Evolutionary conservation across 2,329 filamentous ascomycete genomes (phyloP).

Genomic region (Aureobasidium sp.): DNA sequence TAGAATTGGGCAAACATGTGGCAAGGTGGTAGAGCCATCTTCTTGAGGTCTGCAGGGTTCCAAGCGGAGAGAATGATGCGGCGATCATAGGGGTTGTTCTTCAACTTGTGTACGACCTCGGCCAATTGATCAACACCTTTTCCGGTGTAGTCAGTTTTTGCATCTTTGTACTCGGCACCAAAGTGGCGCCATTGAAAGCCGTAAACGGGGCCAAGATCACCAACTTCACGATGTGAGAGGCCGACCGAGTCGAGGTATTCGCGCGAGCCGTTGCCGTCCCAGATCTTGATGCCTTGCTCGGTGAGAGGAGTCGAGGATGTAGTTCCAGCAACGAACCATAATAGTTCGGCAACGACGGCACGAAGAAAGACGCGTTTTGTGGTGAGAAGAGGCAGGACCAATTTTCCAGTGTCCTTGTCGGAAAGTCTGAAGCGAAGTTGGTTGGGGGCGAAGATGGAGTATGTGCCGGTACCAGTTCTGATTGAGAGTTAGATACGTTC

Average conservation of each 20-base stretch:
- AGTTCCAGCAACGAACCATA: slow-evolving; percentile 87
- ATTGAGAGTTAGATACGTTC: not conserved
- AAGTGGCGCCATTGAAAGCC: slow-evolving; percentile 99
- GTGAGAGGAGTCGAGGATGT: slow-evolving; percentile 74
- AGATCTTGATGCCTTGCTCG: slow-evolving; percentile 84
- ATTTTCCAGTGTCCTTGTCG: slow-evolving; percentile 41
- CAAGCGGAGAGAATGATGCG: slow-evolving; percentile 87
- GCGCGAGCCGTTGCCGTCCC: slow-evolving; percentile 93
- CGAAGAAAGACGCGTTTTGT: slow-evolving; percentile 94
- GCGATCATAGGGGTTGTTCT: slow-evolving; percentile 76
- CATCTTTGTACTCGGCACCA: slow-evolving; percentile 79
- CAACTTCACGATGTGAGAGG: slow-evolving; percentile 70
- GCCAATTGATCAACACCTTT: slow-evolving; percentile 90
- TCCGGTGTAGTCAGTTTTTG: slow-evolving; percentile 72
- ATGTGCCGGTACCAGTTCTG: slow-evolving; percentile 88
- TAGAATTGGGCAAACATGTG: slow-evolving; percentile 99
- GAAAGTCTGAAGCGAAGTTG: slow-evolving; percentile 83
- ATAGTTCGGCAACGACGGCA: slow-evolving; percentile 82
- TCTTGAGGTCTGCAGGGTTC: slow-evolving; percentile 79
- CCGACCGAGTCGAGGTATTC: slow-evolving; percentile 83
- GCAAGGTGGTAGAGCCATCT: slow-evolving; percentile 90
- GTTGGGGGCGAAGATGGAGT: slow-evolving; percentile 78
- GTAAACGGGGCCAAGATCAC: slow-evolving; percentile 92
- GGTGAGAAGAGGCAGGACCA: slow-evolving; percentile 84
- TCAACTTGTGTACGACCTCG: slow-evolving; percentile 81